phyloP scores from a whole-genome alignment of 768 basidiomycete species.

The Leccinum boreale region DNA sequence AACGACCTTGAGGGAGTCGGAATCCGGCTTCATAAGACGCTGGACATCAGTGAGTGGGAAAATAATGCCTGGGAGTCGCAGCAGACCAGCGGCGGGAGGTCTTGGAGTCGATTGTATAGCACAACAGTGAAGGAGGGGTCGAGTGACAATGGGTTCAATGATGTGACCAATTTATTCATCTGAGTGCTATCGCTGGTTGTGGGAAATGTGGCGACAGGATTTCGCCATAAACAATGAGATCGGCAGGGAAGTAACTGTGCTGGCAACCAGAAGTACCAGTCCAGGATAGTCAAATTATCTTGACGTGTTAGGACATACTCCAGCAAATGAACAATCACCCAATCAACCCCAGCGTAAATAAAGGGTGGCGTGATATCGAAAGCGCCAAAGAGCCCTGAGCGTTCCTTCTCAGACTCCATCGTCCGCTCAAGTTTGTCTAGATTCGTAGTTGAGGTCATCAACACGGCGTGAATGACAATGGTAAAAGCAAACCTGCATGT shows the following conservation, averaged over 20 bases:
- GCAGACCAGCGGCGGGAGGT: background rate
- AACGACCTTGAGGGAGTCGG: background rate
- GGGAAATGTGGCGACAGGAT: background rate
- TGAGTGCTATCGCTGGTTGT: background rate
- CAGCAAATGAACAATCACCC: background rate
- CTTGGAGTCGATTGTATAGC: background rate
- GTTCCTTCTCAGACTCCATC: background rate
- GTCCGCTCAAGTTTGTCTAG: no score
- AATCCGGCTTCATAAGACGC: background rate
- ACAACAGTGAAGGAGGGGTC: background rate
- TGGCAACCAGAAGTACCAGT: background rate
- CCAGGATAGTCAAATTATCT: background rate
- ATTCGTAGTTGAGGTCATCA: no score
- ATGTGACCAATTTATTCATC: background rate
- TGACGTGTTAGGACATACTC: background rate
- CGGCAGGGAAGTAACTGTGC: background rate
- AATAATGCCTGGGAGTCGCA: background rate
- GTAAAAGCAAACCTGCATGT: no score
- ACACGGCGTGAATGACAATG: no score
- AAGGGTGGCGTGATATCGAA: background rate
- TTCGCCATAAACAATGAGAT: background rate
- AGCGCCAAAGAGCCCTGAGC: background rate
- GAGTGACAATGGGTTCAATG: background rate
- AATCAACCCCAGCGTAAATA: background rate
- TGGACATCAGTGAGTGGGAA: background rate